These are phyloP conservation scores for Plasmodium vivax DNA, from an alignment of 169 alveolate species.

Conservation along the genomic window DNA sequence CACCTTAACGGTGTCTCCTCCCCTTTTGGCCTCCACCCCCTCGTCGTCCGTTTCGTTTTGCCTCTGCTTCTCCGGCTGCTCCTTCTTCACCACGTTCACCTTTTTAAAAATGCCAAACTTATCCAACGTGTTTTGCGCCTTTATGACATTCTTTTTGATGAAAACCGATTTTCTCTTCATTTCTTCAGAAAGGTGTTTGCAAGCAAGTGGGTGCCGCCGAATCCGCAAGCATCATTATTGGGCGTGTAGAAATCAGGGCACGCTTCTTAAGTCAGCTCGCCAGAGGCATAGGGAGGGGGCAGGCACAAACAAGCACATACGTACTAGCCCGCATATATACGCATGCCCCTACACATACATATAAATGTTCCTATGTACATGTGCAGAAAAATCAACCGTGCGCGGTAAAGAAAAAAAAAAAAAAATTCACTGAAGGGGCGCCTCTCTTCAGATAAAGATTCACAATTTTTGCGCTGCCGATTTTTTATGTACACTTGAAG, in stretches of 20 bases:
- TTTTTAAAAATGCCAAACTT: conserved; percentile 72
- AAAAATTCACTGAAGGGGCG: not conserved
- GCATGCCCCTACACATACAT: not conserved
- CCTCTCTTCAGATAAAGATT: not conserved
- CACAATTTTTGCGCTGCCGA: not conserved
- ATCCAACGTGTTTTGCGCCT: conserved; percentile 67
- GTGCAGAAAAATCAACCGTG: not conserved
- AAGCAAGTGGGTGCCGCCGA: not conserved
- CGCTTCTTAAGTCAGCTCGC: not conserved
- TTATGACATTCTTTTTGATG: conserved; percentile 33
- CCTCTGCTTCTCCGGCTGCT: not conserved
- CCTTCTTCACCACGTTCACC: conserved; percentile 31
- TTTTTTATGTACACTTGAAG: not conserved
- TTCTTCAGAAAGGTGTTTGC: not conserved
- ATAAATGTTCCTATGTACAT: not conserved
- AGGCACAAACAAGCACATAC: not conserved
- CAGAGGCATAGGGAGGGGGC: not conserved
- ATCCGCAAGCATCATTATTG: conserved; percentile 11
- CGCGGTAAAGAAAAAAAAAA: not conserved
- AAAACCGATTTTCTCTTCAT: conserved; percentile 71
- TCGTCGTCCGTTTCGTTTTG: not conserved
- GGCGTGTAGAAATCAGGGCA: not conserved
- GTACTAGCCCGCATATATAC: not conserved
- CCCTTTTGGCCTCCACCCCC: not conserved
- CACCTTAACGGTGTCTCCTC: not conserved